phyloP scores from a whole-genome alignment of 129 eudicot genomes.

The Saussurea involucrata region DNA sequence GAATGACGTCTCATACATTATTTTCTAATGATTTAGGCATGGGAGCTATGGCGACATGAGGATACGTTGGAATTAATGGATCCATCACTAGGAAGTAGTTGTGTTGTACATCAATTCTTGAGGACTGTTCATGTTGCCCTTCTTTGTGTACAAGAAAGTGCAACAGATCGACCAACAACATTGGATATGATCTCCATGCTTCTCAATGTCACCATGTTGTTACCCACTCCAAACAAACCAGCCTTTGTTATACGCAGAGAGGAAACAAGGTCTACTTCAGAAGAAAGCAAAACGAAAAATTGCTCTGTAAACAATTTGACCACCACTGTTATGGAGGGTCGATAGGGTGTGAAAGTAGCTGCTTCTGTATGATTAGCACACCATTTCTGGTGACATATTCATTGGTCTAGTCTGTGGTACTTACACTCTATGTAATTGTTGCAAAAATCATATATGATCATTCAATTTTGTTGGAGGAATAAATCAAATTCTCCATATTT shows the following conservation, averaged over 20 bases:
- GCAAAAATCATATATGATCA: background rate
- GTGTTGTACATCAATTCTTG: slow-evolving; percentile 1
- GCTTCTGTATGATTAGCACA: too few relatives aligned
- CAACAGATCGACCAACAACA: slow-evolving; percentile 14
- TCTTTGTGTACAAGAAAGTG: slow-evolving; percentile 20
- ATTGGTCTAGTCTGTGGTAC: background rate
- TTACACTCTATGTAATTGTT: background rate
- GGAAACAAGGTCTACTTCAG: background rate
- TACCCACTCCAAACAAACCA: slow-evolving; percentile 18
- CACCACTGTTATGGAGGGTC: background rate
- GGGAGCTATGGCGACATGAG: slow-evolving; percentile 17
- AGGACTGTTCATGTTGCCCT: slow-evolving; percentile 11
- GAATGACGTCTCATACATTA: background rate
- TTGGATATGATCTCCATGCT: slow-evolving; percentile 23
- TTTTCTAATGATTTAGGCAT: slow-evolving; percentile 12
- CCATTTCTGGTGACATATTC: background rate
- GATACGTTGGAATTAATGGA: background rate
- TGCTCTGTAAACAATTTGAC: background rate
- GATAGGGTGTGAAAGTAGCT: background rate
- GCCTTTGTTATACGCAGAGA: slow-evolving; percentile 3
- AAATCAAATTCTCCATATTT: background rate
- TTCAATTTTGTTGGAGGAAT: background rate
- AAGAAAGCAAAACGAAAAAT: background rate
- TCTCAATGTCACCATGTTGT: slow-evolving; percentile 2
- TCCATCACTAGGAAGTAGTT: background rate